phyloP scores from a whole-genome alignment of 1,284 basidiomycete species.

The Ustilago tritici region DNA sequence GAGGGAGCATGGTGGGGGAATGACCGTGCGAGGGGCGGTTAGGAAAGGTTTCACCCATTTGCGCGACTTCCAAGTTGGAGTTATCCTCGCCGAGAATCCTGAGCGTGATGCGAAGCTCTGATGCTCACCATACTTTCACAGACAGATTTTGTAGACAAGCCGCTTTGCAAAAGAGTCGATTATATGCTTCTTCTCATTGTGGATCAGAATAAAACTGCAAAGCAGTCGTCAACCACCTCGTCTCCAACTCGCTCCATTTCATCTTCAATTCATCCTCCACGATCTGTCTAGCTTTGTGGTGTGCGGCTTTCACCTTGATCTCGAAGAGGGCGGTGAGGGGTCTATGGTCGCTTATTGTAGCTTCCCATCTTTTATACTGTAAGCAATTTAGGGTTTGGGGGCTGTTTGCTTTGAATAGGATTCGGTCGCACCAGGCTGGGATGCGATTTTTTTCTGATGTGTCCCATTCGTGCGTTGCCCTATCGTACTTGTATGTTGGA shows the following conservation, averaged over 20 bases:
- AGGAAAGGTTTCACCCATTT: constrained; percentile 45
- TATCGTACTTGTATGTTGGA: constrained; percentile 94
- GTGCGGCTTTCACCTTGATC: constrained; percentile 40
- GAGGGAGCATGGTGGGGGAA: constrained; percentile 53
- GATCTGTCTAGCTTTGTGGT: constrained; percentile 14
- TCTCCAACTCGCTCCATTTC: constrained; percentile 24
- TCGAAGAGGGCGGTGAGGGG: constrained; percentile 63
- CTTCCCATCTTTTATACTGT: constrained; percentile 66
- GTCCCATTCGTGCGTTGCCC: constrained; percentile 80
- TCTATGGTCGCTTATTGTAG: constrained; percentile 68
- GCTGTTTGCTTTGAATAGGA: constrained; percentile 80
- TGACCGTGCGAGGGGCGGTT: constrained; percentile 55
- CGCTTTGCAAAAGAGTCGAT: too few relatives aligned
- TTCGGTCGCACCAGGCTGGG: constrained; percentile 96
- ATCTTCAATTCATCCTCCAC: constrained; percentile 31
- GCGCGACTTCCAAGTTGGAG: constrained; percentile 54
- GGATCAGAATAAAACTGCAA: constrained; percentile 28
- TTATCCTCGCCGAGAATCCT: constrained; percentile 25
- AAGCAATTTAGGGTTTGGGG: constrained; percentile 73
- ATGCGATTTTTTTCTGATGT: constrained; percentile 86
- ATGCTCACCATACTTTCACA: too few relatives aligned
- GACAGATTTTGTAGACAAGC: too few relatives aligned
- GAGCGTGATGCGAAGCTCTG: constrained; percentile 21
- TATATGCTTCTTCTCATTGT: not conserved
- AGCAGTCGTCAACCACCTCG: constrained; percentile 16